Conservation (phyloP, 2,329 filamentous ascomycete species). For the Sporothrix humicola region DNA sequence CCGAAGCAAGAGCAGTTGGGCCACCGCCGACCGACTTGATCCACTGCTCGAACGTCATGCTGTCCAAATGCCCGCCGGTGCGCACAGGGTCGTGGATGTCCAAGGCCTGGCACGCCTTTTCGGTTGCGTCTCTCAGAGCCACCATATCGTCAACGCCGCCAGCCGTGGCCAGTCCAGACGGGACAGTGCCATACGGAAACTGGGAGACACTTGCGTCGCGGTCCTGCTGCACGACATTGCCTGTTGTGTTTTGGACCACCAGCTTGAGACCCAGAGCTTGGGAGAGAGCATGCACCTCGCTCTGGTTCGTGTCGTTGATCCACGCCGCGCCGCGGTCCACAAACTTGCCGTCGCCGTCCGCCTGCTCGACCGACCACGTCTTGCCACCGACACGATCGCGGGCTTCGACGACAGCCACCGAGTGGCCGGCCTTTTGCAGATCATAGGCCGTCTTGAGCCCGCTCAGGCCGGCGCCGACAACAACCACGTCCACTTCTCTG, state of each 20-base stretch:
- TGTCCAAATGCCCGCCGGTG: conserved; percentile 28
- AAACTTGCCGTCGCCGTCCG: conserved; percentile 23
- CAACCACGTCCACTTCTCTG: conserved; percentile 33
- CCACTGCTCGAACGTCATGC: conserved; percentile 32
- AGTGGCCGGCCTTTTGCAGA: conserved; percentile 35
- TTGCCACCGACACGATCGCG: conserved; percentile 59
- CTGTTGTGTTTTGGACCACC: conserved; percentile 33
- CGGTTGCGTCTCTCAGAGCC: conserved; percentile 20
- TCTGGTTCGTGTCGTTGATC: conserved; percentile 37
- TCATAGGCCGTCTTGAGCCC: conserved; percentile 33
- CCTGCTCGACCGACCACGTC: conserved; percentile 45
- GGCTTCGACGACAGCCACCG: conserved; percentile 55
- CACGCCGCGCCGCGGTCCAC: conserved; percentile 35
- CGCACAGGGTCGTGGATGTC: conserved; percentile 33
- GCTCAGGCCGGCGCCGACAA: conserved; percentile 34
- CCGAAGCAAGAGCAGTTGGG: conserved; percentile 27
- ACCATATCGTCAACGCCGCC: conserved; percentile 22
- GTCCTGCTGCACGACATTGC: conserved; percentile 34
- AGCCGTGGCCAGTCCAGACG: not conserved
- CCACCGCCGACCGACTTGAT: conserved; percentile 26
- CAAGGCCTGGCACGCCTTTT: conserved; percentile 33
- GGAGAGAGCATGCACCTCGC: conserved; percentile 22
- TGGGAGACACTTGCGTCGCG: conserved; percentile 26
- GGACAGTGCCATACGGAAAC: conserved; percentile 32
- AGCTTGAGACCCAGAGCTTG: conserved; percentile 27